These are phyloP conservation scores for Pholiota adiposa DNA, from an alignment of 1,284 basidiomycete genomes.

Conservation along the genomic window DNA sequence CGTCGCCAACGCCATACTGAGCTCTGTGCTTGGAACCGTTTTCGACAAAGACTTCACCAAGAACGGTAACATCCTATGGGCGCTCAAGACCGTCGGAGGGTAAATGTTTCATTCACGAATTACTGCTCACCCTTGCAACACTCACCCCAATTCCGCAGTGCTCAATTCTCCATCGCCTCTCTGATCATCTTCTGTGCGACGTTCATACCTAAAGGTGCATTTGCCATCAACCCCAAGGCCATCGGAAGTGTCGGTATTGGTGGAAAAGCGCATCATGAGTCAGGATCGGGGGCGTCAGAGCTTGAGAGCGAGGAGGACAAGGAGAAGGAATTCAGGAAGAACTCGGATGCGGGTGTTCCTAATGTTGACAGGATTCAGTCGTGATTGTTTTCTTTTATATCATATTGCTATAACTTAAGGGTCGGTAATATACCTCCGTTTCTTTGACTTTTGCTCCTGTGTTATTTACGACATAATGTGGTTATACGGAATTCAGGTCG, in stretches of 20 bases:
- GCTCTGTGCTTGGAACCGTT: conserved; percentile 29
- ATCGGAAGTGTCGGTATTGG: conserved; percentile 20
- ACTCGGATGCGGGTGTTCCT: not conserved
- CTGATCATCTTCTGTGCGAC: conserved; percentile 32
- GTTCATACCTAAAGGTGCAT: conserved; percentile 32
- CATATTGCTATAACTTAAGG: not conserved
- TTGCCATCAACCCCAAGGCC: conserved; percentile 34
- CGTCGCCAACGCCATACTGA: conserved; percentile 33
- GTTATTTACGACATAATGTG: too few species aligned
- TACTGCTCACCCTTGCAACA: not conserved
- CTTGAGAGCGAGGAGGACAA: conserved; percentile 15
- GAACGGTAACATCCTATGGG: conserved; percentile 24
- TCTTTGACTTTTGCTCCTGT: too few species aligned
- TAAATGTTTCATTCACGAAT: conserved; percentile 19
- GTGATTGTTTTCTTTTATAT: not conserved
- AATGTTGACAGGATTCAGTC: not conserved
- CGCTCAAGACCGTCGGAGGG: conserved; percentile 33
- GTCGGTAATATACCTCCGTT: too few species aligned
- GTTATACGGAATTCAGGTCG: too few species aligned
- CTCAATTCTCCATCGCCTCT: conserved; percentile 33
- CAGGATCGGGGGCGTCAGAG: not conserved
- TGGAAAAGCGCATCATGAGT: not conserved
- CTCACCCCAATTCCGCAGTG: conserved; percentile 12
- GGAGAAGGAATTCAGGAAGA: conserved; percentile 17
- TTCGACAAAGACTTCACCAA: conserved; percentile 30